phyloP scores from a whole-genome alignment of 495 filamentous ascomycete genomes.

The Apiosordaria backusii region DNA sequence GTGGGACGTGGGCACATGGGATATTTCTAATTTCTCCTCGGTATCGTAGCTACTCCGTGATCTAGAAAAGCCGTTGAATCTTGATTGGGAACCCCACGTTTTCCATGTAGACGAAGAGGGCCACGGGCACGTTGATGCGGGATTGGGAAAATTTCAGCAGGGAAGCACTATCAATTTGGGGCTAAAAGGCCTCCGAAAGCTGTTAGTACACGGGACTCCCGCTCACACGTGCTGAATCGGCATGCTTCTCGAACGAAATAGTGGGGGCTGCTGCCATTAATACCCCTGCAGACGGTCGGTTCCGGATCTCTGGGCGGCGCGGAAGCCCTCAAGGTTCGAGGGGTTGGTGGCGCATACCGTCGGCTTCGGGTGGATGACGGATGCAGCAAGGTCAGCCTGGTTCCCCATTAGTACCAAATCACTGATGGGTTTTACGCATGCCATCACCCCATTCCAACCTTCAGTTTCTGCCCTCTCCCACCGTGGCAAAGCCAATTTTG shows the following conservation, averaged over 20 bases:
- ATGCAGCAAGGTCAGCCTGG: constrained; percentile 9
- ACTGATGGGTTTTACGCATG: constrained; percentile 8
- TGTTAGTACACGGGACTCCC: neutral
- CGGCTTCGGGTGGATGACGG: constrained; percentile 16
- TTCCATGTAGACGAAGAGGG: neutral
- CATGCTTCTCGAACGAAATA: neutral
- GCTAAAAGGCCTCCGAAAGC: neutral
- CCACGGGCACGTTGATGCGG: neutral
- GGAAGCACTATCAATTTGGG: neutral
- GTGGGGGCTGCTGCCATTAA: neutral
- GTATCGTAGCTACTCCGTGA: neutral
- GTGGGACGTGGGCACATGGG: too few species aligned
- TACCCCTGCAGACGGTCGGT: constrained; percentile 13
- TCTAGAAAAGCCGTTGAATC: neutral
- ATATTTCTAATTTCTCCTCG: neutral
- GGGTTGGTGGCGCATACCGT: constrained; percentile 24
- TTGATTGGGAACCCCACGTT: neutral
- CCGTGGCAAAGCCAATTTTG: neutral
- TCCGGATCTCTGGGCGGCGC: constrained; percentile 12
- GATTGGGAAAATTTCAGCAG: neutral
- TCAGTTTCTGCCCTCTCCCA: neutral
- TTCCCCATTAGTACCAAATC: constrained; percentile 21
- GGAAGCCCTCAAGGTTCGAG: neutral
- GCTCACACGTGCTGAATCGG: neutral
- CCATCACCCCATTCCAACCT: constrained; percentile 6